Base-by-base conservation (phyloP, 305 asterid species). In the Withania somnifera region DNA sequence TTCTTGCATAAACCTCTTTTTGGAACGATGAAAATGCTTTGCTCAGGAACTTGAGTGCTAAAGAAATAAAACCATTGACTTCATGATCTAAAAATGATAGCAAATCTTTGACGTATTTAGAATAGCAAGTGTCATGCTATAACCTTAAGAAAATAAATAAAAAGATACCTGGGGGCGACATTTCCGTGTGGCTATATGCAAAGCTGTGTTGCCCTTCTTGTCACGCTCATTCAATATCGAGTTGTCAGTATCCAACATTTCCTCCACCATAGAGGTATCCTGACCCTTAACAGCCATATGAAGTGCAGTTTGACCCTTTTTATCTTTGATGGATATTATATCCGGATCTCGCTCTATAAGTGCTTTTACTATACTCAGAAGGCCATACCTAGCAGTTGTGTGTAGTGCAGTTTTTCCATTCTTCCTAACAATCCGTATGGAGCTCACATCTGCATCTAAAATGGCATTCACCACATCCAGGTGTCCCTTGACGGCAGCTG, bases 271-370 rank as follows among this genome's bases (percentile, higher is more conserved):
- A 13, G 83, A 68, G 60, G 91, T 69, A 82, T 91, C 90, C 83
- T 97, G 97, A 86, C 99, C 99, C 85, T 97, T 97, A 34, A 92
- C 99, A 80, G 99, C 99, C 99, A 97, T 97, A 84, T 97, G 99
- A 81, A 97, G 88, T 20, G 99, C 98, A 7, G 99, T 97, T 89
- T 97, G 99, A 57, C 98, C 97, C 87, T 97, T 97, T 90, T 92
- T 94, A 84, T 97, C 99, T 86, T 93, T 97, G 75, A 91, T 88
- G 36, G 97, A 51, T 42, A 97, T 88, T 54, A 94, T 92, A 50
- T 90, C 94, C 0, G 97, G 93, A 89, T 94, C 98, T 84, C 92
- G 89, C 60, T 84, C 89, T n/a, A 94, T 89, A 79, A 94, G 98
- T 75, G 90, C 87, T 87, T 89, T 92, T 47, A 93, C 98, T 28